phyloP scores from a whole-genome alignment of 2,329 filamentous ascomycete species.

The Colletotrichum somersetense region DNA sequence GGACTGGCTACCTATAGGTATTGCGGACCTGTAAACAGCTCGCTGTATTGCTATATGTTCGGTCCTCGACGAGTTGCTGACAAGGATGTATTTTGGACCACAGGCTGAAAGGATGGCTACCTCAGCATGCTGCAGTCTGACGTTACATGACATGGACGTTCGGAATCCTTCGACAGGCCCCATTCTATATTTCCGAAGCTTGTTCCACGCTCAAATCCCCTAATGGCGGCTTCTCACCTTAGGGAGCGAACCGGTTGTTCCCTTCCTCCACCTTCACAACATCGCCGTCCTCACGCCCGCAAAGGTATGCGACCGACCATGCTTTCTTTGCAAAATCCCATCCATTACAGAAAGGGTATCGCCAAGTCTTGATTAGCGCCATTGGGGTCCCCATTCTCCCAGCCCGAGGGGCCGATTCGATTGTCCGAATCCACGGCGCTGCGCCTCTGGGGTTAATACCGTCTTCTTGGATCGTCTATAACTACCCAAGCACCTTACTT shows the following conservation, averaged over 20 bases:
- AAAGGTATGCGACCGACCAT: neutral
- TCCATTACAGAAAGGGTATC: neutral
- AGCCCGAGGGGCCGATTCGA: constrained; percentile 11
- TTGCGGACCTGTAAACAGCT: neutral
- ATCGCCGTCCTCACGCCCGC: neutral
- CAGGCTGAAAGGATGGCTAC: neutral
- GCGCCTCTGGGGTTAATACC: constrained; percentile 5
- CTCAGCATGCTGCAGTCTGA: neutral
- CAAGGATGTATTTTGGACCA: neutral
- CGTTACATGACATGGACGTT: constrained; percentile 8
- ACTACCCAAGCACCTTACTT: constrained; percentile 1
- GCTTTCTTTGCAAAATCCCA: neutral
- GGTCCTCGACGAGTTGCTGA: neutral
- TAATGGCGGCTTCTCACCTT: neutral
- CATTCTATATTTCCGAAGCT: constrained; percentile 4
- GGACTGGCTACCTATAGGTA: neutral
- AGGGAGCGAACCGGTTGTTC: constrained; percentile 1
- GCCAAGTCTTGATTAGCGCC: constrained; percentile 7
- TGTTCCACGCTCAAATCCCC: neutral
- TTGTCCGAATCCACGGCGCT: constrained; percentile 1
- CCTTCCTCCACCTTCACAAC: neutral
- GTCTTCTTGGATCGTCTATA: constrained; percentile 13
- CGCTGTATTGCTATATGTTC: neutral
- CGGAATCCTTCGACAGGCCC: neutral
- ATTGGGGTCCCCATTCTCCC: constrained; percentile 1